These are phyloP conservation scores for Aspergillus alliaceus DNA, from an alignment of 2,329 filamentous ascomycete species.

Conservation along the genomic window DNA sequence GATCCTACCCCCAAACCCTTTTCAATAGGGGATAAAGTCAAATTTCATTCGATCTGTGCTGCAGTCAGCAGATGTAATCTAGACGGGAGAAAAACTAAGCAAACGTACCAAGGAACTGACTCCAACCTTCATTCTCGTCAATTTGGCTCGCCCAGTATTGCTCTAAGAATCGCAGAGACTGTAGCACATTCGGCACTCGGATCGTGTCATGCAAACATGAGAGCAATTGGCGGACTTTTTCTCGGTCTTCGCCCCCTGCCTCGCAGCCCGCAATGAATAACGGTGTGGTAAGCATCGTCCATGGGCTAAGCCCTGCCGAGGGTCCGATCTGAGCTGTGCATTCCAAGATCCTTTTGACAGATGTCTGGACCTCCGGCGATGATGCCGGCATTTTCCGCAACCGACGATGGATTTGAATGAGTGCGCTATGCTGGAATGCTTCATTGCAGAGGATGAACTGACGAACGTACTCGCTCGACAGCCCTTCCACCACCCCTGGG, in stretches of 20 bases:
- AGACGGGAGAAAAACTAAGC: background rate
- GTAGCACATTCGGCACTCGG: constrained; percentile 43
- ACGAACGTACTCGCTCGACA: constrained; percentile 32
- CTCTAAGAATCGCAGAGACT: constrained; percentile 43
- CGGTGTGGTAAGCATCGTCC: constrained; percentile 45
- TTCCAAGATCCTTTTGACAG: constrained; percentile 41
- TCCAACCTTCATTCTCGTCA: constrained; percentile 39
- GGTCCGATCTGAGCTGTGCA: constrained; percentile 40
- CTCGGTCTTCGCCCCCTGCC: constrained; percentile 37
- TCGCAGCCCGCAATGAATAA: constrained; percentile 47
- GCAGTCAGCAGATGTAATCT: constrained; percentile 6
- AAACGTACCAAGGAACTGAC: constrained; percentile 37
- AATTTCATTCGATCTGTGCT: constrained; percentile 36
- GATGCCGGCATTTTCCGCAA: constrained; percentile 33
- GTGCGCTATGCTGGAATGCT: constrained; percentile 44
- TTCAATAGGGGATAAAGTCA: constrained; percentile 20
- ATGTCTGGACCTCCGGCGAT: constrained; percentile 33
- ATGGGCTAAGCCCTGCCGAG: constrained; percentile 40
- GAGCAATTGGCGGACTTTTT: constrained; percentile 33
- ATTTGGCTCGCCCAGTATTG: constrained; percentile 36
- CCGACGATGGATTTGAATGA: constrained; percentile 44
- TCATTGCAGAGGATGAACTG: constrained; percentile 44
- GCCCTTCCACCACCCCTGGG: constrained; percentile 34
- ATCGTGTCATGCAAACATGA: constrained; percentile 39
- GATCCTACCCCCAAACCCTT: background rate